Base-by-base conservation (phyloP, 2,329 filamentous ascomycete genomes). In the Colletotrichum salicis region DNA sequence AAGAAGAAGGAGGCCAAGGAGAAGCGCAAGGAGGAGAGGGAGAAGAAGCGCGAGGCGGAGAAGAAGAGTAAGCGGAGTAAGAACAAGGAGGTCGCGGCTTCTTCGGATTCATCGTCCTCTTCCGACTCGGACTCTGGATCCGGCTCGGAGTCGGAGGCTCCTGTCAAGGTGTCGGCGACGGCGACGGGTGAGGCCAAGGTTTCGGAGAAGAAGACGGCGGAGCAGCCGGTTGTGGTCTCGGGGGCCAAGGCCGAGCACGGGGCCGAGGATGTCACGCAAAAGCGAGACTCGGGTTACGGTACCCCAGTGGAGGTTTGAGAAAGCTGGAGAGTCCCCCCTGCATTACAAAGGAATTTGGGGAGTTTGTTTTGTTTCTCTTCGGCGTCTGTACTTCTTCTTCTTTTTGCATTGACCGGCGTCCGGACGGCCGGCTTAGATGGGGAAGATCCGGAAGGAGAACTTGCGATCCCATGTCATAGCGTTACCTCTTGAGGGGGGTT, bases 231-330 rank as follows among this genome's bases (percentile, higher is more conserved):
- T 51, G 61, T 24, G 51, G 24, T 13, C 1, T 74, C 76, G 7
- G 77, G 79, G 19, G 75, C n/a, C 10, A 58, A 77, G 3, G 74
- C 72, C 55, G 71, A 75, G 5, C 80, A 81, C 22, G 78, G 79
- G 8, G 79, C 77, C n/a, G 76, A 80, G 24, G 73, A 76, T 24
- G 74, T 77, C 41, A 73, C 70, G 1, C 72, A 64, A 29, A 77
- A 76, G 66, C 61, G 66, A 65, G 73, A 74, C 57, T 74, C 73
- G 31, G 73, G 73, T 4, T 74, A 74, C 33, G 71, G 67, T 19
- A 74, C 73, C 29, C 71, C 73, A 27, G 70, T 70, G 48, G 73
- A 74, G 54, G 41, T 60, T 48, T 71, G 48, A 67, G 15, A 41
- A 41, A 19, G 41, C 37, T 51, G 19, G 31, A 37, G 6, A 29